phyloP scores from a whole-genome alignment of 257 asterid genomes.

The Thymus quinquecostatus region DNA sequence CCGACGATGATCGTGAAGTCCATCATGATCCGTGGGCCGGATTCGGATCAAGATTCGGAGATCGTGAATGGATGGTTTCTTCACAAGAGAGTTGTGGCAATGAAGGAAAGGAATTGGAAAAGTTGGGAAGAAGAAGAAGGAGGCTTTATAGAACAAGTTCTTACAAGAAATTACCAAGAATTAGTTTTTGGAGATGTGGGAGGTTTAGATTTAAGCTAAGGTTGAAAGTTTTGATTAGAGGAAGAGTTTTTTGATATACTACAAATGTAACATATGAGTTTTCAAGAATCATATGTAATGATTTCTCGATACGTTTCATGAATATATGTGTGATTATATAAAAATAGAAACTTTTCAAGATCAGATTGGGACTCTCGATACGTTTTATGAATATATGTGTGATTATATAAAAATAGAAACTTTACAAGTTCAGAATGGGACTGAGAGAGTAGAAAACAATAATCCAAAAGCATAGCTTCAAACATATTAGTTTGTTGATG shows the following conservation, averaged over 20 bases:
- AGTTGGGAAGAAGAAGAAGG: conserved; percentile 20
- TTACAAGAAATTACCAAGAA: conserved; percentile 57
- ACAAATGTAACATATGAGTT: conserved; percentile 5
- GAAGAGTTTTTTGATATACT: conserved; percentile 37
- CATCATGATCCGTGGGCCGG: conserved; percentile 65
- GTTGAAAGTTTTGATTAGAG: conserved; percentile 46
- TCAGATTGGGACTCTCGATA: too few relatives aligned
- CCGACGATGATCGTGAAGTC: conserved; percentile 38
- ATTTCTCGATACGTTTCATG: background rate
- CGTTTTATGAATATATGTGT: too few relatives aligned
- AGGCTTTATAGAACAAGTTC: conserved; percentile 54
- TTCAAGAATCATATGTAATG: background rate
- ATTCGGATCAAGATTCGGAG: conserved; percentile 26
- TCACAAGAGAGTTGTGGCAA: conserved; percentile 20
- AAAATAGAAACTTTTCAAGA: too few relatives aligned
- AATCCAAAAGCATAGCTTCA: background rate
- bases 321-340: too few relatives aligned
- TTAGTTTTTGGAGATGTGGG: conserved; percentile 53
- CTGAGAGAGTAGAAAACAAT: background rate
- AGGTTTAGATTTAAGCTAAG: conserved; percentile 48
- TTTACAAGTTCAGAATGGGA: too few relatives aligned
- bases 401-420: too few relatives aligned
- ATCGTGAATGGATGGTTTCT: conserved; percentile 22
- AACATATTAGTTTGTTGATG: background rate
- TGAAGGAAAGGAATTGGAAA: background rate